Percentiles rank a stretch among this genome's conserved stretches.
Evolutionary conservation across 2,329 filamentous ascomycete species (phyloP).

Genomic region (Metarhizium rileyi): DNA sequence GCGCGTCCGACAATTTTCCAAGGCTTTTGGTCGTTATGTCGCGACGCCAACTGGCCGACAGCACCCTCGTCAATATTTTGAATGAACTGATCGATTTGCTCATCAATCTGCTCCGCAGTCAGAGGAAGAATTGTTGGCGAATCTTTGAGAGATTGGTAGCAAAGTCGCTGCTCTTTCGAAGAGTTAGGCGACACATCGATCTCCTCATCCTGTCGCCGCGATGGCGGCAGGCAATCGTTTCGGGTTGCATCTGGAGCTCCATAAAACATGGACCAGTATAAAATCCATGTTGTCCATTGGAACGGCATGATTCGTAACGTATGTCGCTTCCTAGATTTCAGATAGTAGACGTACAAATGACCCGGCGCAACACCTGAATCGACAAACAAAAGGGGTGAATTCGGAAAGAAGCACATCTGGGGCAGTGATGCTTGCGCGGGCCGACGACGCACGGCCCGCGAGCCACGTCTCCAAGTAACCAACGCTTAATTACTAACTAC

Average conservation of each 20-base stretch:
- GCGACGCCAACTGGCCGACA: conserved; percentile 14
- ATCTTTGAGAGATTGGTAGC: background rate
- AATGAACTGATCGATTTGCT: conserved; percentile 10
- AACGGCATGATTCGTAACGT: background rate
- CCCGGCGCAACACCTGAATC: too few species aligned
- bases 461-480: too few species aligned
- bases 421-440: too few species aligned
- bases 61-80: conserved; percentile 11
- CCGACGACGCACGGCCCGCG: too few species aligned
- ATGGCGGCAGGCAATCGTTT: background rate
- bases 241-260: background rate
- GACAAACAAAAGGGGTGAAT: too few species aligned
- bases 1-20: conserved; percentile 9
- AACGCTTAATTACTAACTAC: too few species aligned
- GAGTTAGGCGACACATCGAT: background rate
- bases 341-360: too few species aligned
- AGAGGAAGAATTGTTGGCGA: too few species aligned
- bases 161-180: background rate
- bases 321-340: too few species aligned
- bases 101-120: background rate
- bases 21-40: conserved; percentile 9
- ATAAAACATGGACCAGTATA: background rate
- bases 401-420: too few species aligned
- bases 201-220: background rate
- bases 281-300: background rate